A percentile compares a stretch with the other conserved stretches of the same genome.
These are phyloP conservation scores for Candida sanyaensis DNA, from an alignment of 1,139 yeast species.

Conservation along the genomic window DNA sequence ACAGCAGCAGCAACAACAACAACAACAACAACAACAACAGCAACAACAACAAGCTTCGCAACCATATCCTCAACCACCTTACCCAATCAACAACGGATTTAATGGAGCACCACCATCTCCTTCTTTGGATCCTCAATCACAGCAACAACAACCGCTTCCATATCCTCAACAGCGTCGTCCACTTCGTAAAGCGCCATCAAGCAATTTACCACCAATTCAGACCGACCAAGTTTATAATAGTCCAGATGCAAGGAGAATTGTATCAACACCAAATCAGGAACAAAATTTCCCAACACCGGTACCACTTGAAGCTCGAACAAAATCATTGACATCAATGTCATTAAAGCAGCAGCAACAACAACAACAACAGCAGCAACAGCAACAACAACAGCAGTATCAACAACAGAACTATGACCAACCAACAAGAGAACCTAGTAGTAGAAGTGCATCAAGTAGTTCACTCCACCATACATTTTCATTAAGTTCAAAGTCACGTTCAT, in stretches of 20 bases:
- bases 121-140: slow-evolving; percentile 13
- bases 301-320: slow-evolving; percentile 22
- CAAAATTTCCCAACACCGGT: slow-evolving; percentile 14
- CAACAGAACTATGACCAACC: slow-evolving; percentile 12
- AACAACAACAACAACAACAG: slow-evolving; percentile 9
- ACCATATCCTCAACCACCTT: slow-evolving; percentile 5
- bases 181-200: slow-evolving; percentile 16
- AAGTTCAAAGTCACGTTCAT: slow-evolving; percentile 45
- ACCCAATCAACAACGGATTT: slow-evolving; percentile 6
- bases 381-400: slow-evolving; percentile 2
- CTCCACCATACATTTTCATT: slow-evolving; percentile 40
- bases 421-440: slow-evolving; percentile 8
- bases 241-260: slow-evolving; percentile 23
- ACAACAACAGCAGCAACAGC: slow-evolving; percentile 14
- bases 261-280: slow-evolving; percentile 24
- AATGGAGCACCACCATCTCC: slow-evolving; percentile 1
- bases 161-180: slow-evolving; percentile 9
- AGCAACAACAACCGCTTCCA: slow-evolving; percentile 7
- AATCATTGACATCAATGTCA: slow-evolving; percentile 26
- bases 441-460: slow-evolving; percentile 23
- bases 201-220: slow-evolving; percentile 21
- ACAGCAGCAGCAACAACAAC: slow-evolving; percentile 9
- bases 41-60: slow-evolving; percentile 6
- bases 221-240: slow-evolving; percentile 16
- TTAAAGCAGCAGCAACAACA: slow-evolving; percentile 11